Conservation (phyloP, 805 yeast genomes). For the Yarrowia sp. region DNA sequence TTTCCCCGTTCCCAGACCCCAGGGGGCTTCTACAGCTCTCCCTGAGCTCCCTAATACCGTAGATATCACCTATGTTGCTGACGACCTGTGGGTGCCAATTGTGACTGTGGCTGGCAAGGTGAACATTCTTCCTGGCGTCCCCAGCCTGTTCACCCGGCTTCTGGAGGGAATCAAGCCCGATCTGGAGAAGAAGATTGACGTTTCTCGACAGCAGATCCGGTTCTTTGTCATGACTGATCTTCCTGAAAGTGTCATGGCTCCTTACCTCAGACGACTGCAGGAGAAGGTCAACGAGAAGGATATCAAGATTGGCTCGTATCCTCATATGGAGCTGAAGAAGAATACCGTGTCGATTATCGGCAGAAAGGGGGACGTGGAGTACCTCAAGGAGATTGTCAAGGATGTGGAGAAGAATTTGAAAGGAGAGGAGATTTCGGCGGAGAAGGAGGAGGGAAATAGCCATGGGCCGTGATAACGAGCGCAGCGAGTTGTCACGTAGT, state of each 20-base stretch:
- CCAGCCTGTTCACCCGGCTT: slow-evolving; percentile 69
- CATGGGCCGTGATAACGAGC: neutral
- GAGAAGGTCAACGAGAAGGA: slow-evolving; percentile 49
- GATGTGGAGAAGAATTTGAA: slow-evolving; percentile 57
- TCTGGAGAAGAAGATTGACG: slow-evolving; percentile 52
- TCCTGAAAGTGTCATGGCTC: slow-evolving; percentile 74
- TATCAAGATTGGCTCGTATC: slow-evolving; percentile 86
- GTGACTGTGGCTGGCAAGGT: slow-evolving; percentile 71
- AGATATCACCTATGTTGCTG: slow-evolving; percentile 52
- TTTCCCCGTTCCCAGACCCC: slow-evolving; percentile 56
- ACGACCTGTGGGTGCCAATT: slow-evolving; percentile 82
- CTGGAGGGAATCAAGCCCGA: slow-evolving; percentile 56
- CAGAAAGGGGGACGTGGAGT: slow-evolving; percentile 51
- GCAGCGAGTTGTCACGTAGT: neutral
- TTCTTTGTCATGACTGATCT: slow-evolving; percentile 66
- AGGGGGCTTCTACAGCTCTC: slow-evolving; percentile 32
- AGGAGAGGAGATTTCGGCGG: slow-evolving; percentile 64
- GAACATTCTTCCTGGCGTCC: slow-evolving; percentile 83
- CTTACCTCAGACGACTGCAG: slow-evolving; percentile 63
- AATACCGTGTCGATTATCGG: slow-evolving; percentile 82
- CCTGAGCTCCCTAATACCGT: slow-evolving; percentile 42
- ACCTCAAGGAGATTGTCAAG: slow-evolving; percentile 56
- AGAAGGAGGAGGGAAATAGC: slow-evolving; percentile 57
- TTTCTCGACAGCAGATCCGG: slow-evolving; percentile 51
- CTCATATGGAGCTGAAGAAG: slow-evolving; percentile 69